Conservation (phyloP, 176 grass and related monocot genomes). For the Zoysia pacifica region DNA sequence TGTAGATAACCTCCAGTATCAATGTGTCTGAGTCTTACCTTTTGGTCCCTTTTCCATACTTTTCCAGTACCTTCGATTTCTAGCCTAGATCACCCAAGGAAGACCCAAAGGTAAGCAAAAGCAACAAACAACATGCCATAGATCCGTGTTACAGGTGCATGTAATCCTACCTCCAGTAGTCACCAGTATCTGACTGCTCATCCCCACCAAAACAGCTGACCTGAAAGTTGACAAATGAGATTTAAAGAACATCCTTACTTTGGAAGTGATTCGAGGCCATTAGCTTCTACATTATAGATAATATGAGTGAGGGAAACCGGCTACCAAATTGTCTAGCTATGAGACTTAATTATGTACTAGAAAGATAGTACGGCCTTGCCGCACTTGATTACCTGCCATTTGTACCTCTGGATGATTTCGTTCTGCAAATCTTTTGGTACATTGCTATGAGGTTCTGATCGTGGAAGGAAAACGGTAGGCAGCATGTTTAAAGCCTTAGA, state of each 20-base stretch:
- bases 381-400: no score
- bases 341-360: background rate
- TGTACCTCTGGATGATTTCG: no score
- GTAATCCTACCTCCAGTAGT: conserved; percentile 63
- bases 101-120: conserved; percentile 18
- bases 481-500: no score
- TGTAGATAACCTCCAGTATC: conserved; percentile 76
- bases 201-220: conserved; percentile 81
- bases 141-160: conserved; percentile 2
- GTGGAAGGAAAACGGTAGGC: no score
- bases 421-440: no score
- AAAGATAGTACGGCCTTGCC: no score
- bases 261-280: conserved; percentile 16
- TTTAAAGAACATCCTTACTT: conserved; percentile 4
- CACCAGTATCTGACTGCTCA: conserved; percentile 64
- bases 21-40: conserved; percentile 65
- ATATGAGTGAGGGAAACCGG: background rate
- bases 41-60: conserved; percentile 68
- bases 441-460: no score
- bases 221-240: conserved; percentile 44
- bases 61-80: conserved; percentile 74
- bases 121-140: background rate
- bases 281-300: background rate
- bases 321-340: background rate
- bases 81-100: conserved; percentile 41